These are phyloP conservation scores for Mycena maculata DNA, from an alignment of 768 basidiomycete genomes.

Conservation along the genomic window DNA sequence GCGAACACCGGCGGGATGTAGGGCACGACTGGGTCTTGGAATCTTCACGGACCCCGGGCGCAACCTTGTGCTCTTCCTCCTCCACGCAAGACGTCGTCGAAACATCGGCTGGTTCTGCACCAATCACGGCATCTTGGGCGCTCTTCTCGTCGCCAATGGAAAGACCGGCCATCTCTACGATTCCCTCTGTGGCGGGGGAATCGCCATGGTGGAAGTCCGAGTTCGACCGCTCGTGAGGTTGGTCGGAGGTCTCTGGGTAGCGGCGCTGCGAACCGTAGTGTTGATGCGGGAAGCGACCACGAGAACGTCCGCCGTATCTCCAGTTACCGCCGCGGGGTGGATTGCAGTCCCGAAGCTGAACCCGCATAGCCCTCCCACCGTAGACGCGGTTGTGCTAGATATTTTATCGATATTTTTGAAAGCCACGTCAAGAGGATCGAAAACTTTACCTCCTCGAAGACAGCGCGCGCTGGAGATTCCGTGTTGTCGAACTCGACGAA, in stretches of 20 bases:
- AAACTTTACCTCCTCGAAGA: slow-evolving; percentile 67
- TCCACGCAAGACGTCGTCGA: slow-evolving; percentile 1
- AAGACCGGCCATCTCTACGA: slow-evolving; percentile 4
- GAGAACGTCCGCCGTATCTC: slow-evolving; percentile 55
- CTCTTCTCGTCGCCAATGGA: slow-evolving; percentile 16
- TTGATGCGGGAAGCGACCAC: slow-evolving; percentile 52
- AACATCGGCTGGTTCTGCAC: slow-evolving; percentile 4
- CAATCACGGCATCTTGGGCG: neutral
- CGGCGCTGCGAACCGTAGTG: slow-evolving; percentile 43
- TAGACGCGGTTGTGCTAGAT: slow-evolving; percentile 75
- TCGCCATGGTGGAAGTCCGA: slow-evolving; percentile 18
- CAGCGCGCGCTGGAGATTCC: slow-evolving; percentile 74
- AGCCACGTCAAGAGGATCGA: neutral
- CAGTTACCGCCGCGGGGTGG: slow-evolving; percentile 63
- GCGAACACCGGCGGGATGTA: slow-evolving; percentile 34
- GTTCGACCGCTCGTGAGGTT: slow-evolving; percentile 27
- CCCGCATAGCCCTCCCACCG: slow-evolving; percentile 78
- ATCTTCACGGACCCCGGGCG: slow-evolving; percentile 10
- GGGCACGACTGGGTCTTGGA: slow-evolving; percentile 33
- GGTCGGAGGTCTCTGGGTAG: slow-evolving; percentile 39
- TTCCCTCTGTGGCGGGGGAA: slow-evolving; percentile 6
- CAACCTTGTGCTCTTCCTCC: neutral
- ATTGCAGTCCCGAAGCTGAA: slow-evolving; percentile 79
- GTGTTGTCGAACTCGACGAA: slow-evolving; percentile 78
- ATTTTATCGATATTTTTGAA: neutral